Evolutionary conservation across 1,284 basidiomycete genomes (phyloP).

Genomic region (Amylostereum chailletii): DNA sequence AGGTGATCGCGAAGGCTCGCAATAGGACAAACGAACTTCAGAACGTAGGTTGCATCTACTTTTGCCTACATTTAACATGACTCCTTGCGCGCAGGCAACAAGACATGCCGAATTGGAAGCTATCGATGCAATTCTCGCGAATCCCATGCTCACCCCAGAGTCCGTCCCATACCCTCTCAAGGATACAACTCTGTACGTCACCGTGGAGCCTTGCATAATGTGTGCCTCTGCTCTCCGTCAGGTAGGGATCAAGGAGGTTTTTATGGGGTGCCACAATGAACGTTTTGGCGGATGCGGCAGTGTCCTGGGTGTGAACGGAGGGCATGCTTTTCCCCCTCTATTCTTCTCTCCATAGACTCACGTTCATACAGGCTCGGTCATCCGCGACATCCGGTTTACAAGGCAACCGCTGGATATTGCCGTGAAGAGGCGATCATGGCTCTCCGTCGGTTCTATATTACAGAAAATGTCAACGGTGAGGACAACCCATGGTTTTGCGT

Average conservation of each 20-base stretch:
- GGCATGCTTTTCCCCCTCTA: constrained; percentile 37
- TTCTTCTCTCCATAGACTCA: not conserved
- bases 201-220: constrained; percentile 99
- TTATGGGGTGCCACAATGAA: constrained; percentile 94
- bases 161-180: constrained; percentile 53
- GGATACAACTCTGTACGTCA: constrained; percentile 89
- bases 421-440: constrained; percentile 95
- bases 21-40: constrained; percentile 93
- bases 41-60: constrained; percentile 50
- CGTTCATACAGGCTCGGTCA: constrained; percentile 41
- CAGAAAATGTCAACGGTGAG: constrained; percentile 88
- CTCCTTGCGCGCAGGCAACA: constrained; percentile 62
- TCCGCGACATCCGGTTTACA: constrained; percentile 68
- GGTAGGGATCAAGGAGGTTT: constrained; percentile 85
- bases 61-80: constrained; percentile 2
- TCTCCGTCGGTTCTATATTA: constrained; percentile 90
- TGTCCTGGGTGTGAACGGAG: constrained; percentile 79
- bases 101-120: constrained; percentile 98
- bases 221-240: constrained; percentile 94
- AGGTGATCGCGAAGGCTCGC: constrained; percentile 77
- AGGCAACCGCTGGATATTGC: constrained; percentile 75
- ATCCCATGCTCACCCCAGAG: constrained; percentile 47
- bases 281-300: constrained; percentile 97
- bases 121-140: constrained; percentile 80
- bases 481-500: constrained; percentile 5